phyloP scores from a whole-genome alignment of 768 basidiomycete species.

The Aureoboletus auriporus region DNA sequence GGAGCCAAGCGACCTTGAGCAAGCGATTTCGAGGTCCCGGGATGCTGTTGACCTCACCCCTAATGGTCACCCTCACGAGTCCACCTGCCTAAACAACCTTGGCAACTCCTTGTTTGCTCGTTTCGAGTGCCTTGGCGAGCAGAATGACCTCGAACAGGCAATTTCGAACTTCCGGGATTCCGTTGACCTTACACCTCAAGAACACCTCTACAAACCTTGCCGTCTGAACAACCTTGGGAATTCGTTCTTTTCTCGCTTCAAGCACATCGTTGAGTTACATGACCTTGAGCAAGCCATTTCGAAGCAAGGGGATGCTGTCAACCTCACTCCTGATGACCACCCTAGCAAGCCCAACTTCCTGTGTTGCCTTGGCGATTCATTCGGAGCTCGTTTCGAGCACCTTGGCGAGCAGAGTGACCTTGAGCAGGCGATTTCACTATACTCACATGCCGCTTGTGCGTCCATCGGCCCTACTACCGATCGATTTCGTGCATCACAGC shows the following conservation, averaged over 20 bases:
- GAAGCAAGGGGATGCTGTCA: background rate
- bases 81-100: background rate
- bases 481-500: slow-evolving; percentile 7
- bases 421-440: slow-evolving; percentile 3
- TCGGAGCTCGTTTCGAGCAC: background rate
- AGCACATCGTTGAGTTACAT: background rate
- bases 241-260: slow-evolving; percentile 1
- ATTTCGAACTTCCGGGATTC: background rate
- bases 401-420: background rate
- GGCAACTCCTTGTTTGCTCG: background rate
- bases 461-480: background rate
- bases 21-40: background rate
- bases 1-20: background rate
- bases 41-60: background rate
- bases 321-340: background rate
- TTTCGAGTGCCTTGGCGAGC: background rate
- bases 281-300: slow-evolving; percentile 1
- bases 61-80: background rate
- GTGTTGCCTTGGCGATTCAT: background rate
- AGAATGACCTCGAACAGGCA: background rate
- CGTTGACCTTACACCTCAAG: background rate
- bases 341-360: background rate
- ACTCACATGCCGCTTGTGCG: slow-evolving; percentile 2
- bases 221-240: background rate
- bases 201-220: background rate